Evolutionary conservation across 148 eudicot species (phyloP).

Genomic region (Arctostaphylos glauca): DNA sequence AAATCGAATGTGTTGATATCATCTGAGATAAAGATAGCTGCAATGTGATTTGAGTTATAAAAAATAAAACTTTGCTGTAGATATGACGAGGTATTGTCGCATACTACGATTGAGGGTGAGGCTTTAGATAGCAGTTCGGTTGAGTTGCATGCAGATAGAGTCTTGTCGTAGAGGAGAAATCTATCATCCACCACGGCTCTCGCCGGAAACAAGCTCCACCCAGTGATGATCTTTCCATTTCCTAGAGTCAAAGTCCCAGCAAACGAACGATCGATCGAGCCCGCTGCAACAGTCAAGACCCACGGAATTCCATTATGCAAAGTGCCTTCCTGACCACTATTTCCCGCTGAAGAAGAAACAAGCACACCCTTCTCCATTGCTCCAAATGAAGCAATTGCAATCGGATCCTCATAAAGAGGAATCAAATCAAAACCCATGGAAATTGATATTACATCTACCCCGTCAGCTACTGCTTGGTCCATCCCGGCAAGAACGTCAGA

Average conservation of each 20-base stretch:
- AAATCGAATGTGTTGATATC: not conserved
- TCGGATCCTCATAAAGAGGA: slow-evolving; percentile 32
- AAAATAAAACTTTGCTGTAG: not conserved
- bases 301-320: slow-evolving; percentile 36
- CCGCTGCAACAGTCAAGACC: slow-evolving; percentile 34
- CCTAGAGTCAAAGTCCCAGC: slow-evolving; percentile 26
- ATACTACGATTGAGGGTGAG: slow-evolving; percentile 1
- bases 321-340: not conserved
- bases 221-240: slow-evolving; percentile 21
- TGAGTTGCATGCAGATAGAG: slow-evolving; percentile 21
- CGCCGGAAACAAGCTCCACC: slow-evolving; percentile 27
- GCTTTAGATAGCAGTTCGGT: not conserved
- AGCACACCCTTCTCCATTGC: slow-evolving; percentile 33
- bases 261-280: slow-evolving; percentile 31
- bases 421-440: slow-evolving; percentile 25
- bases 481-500: slow-evolving; percentile 33
- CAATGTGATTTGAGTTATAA: not conserved
- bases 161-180: slow-evolving; percentile 23
- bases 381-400: slow-evolving; percentile 34
- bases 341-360: slow-evolving; percentile 34
- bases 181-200: slow-evolving; percentile 8
- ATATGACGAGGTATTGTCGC: slow-evolving; percentile 7
- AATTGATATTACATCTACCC: slow-evolving; percentile 36
- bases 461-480: slow-evolving; percentile 41
- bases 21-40: slow-evolving; percentile 24